A percentile compares a stretch with the other conserved stretches of the same genome.
phyloP scores from a whole-genome alignment of 1,284 basidiomycete species.

The Coniferiporia sulphurascens region DNA sequence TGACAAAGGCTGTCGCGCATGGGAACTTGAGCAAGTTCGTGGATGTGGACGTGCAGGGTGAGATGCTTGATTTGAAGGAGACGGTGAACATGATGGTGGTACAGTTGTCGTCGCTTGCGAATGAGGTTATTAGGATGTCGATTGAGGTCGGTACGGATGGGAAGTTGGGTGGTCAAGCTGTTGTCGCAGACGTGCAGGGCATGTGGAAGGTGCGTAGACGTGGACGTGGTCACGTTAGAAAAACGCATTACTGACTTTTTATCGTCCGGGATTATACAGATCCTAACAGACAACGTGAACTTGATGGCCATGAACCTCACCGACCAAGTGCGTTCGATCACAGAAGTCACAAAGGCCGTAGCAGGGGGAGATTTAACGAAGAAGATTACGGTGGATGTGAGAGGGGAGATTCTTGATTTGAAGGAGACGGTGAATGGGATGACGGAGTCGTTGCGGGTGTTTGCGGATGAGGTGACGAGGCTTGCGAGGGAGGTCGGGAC shows the following conservation, averaged over 20 bases:
- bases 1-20: constrained; percentile 94
- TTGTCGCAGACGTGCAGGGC: constrained; percentile 82
- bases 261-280: constrained; percentile 38
- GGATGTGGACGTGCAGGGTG: constrained; percentile 94
- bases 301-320: constrained; percentile 92
- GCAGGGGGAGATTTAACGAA: constrained; percentile 86
- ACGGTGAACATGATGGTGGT: constrained; percentile 92
- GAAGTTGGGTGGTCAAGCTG: constrained; percentile 92
- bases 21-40: constrained; percentile 90
- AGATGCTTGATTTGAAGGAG: constrained; percentile 92
- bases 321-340: constrained; percentile 87
- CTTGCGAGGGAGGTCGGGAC: constrained; percentile 91
- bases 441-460: constrained; percentile 84
- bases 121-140: constrained; percentile 83
- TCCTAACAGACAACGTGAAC: constrained; percentile 76
- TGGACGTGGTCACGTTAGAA: neutral
- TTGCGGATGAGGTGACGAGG: constrained; percentile 85
- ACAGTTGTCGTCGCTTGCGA: constrained; percentile 78
- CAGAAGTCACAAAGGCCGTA: constrained; percentile 84
- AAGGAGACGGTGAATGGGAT: constrained; percentile 89
- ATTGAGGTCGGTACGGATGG: constrained; percentile 95
- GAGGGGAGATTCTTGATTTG: constrained; percentile 86
- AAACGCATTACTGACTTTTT: neutral
- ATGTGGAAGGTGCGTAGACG: constrained; percentile 73
- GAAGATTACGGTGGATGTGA: constrained; percentile 85